Base-by-base conservation (phyloP, 805 yeast species). In the Crinitomyces ghanaensis region DNA sequence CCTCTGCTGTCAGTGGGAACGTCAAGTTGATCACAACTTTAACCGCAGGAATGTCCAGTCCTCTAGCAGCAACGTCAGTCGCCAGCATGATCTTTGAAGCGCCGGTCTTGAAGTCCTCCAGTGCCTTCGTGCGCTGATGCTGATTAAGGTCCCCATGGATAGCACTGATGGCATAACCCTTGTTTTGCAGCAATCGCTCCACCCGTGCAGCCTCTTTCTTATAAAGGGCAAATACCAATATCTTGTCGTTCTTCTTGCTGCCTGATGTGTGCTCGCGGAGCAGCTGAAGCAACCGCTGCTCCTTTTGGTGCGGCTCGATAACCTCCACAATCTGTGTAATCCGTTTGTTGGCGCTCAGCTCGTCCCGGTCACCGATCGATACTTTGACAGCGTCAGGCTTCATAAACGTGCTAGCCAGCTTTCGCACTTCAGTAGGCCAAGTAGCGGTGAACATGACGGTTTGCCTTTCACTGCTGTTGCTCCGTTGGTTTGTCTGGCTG, bases 371-470 rank as follows among this genome's bases (percentile, higher is more conserved):
- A 50, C 98, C 98, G 52, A 91, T 80, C 27, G 91, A 76, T 26
- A 91, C 81, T 57, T 82, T 85, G 31, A 84, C 83, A n/a, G 96
- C 93, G 19, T 56, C 44, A n/a, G n/a, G n/a, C 15, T 68, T 72
- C 93, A 91, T 81, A 59, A 79, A 91, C 5, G 79, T 70, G 13
- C 74, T 53, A 6, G 98, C 98, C 42, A 91, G 68, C 43, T 84
- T 93, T 53, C 97, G 77, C 22, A 91, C 97, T 61, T 88, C 94
- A 49, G 81, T 82, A n/a, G 99, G 99, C 98, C 98, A 91, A 1
- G 99, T 91, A n/a, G 99, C 99, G 6, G 98, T 88, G 61, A 91
- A 91, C 97, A 91, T 91, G 43, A 91, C 67, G 0, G 98, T 91
- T 60, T 88, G 97, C 62, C 97, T 68, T 19, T 67, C 49, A 17